These are phyloP conservation scores for Hebeloma cylindrosporum DNA, from an alignment of 768 basidiomycete genomes.

Conservation along the genomic window DNA sequence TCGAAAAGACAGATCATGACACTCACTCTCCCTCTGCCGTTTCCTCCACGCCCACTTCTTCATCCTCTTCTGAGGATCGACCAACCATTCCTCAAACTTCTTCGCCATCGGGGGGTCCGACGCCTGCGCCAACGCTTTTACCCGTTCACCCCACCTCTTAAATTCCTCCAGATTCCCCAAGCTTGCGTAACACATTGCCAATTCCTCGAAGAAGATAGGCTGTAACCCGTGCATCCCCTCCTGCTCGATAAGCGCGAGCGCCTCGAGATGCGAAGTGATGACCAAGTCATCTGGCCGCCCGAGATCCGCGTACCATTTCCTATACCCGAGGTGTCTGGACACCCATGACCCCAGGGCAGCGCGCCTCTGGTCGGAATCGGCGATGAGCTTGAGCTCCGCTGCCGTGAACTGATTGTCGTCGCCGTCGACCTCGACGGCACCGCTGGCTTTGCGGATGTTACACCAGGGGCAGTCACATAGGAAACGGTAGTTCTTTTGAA, in stretches of 20 bases:
- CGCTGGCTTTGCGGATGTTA: constrained; percentile 18
- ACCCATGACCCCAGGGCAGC: constrained; percentile 34
- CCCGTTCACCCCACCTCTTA: constrained; percentile 33
- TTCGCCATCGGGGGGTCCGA: constrained; percentile 29
- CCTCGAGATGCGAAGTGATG: constrained; percentile 37
- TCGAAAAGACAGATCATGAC: neutral
- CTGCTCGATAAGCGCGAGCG: constrained; percentile 38
- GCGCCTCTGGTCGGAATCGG: constrained; percentile 34
- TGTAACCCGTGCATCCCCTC: constrained; percentile 44
- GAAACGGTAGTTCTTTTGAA: constrained; percentile 42
- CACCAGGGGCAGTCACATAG: constrained; percentile 42
- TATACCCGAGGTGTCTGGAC: constrained; percentile 36
- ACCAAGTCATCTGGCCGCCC: constrained; percentile 41
- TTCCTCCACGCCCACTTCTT: constrained; percentile 45
- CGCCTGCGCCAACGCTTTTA: constrained; percentile 32
- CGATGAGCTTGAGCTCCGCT: constrained; percentile 14
- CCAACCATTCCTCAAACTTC: constrained; percentile 34
- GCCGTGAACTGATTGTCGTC: constrained; percentile 3
- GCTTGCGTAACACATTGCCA: constrained; percentile 41
- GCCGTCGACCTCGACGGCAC: neutral
- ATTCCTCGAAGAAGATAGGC: constrained; percentile 41
- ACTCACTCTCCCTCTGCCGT: constrained; percentile 37
- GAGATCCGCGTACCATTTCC: constrained; percentile 43
- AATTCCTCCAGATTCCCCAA: constrained; percentile 39
- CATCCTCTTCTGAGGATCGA: constrained; percentile 29